Evolutionary conservation across 345 rosid genomes (phyloP).

Genomic region (Xanthoceras sorbifolium): DNA sequence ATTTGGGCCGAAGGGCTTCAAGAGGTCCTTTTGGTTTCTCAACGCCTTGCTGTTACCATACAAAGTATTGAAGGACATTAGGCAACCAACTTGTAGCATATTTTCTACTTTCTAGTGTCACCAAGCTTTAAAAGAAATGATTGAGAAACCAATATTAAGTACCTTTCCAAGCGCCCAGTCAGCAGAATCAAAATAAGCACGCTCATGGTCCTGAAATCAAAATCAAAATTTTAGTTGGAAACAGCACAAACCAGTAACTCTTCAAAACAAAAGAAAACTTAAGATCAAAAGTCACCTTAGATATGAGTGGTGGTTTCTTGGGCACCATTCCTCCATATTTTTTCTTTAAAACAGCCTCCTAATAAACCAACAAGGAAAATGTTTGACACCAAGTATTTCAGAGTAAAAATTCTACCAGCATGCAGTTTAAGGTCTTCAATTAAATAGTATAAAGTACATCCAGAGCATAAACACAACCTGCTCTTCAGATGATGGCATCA

Average conservation of each 20-base stretch:
- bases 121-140: conserved; percentile 7
- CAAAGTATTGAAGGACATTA: conserved; percentile 15
- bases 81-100: conserved; percentile 16
- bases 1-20: conserved; percentile 98
- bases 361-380: conserved; percentile 18
- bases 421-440: conserved; percentile 8
- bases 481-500: conserved; percentile 60
- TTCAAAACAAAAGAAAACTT: conserved; percentile 2
- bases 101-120: neutral
- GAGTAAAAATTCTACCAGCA: neutral
- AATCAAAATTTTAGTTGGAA: conserved; percentile 14
- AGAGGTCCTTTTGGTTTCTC: conserved; percentile 99
- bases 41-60: conserved; percentile 83
- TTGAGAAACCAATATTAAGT: conserved; percentile 15
- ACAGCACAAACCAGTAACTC: conserved; percentile 8
- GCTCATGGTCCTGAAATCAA: conserved; percentile 79
- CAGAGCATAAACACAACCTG: conserved; percentile 48
- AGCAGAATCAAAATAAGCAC: conserved; percentile 98
- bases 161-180: conserved; percentile 99
- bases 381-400: neutral
- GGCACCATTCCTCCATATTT: conserved; percentile 96
- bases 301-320: conserved; percentile 98
- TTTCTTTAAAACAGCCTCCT: conserved; percentile 81
- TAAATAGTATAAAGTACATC: neutral
- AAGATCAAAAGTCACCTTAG: conserved; percentile 57